Evolutionary conservation across 1,284 basidiomycete species (phyloP).

Genomic region (Cystobasidium slooffiae): DNA sequence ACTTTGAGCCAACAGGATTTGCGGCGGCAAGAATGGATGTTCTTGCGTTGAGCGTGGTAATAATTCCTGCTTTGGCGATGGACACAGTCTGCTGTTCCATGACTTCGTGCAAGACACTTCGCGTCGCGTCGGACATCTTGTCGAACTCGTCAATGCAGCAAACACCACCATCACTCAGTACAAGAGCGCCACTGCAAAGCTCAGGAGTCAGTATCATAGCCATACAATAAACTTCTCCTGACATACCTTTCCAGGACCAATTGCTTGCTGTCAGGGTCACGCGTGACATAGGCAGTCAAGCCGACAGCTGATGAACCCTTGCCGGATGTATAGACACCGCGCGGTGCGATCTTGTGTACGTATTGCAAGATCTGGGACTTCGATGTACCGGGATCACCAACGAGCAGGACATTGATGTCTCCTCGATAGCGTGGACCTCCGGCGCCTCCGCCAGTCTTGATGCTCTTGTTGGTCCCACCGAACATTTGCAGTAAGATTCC

Average conservation of each 20-base stretch:
- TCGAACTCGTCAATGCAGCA: constrained; percentile 99
- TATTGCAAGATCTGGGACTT: constrained; percentile 97
- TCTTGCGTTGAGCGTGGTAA: constrained; percentile 95
- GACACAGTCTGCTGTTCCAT: constrained; percentile 99
- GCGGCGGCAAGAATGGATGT: constrained; percentile 97
- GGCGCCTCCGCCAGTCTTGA: constrained; percentile 87
- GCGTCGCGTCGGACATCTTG: constrained; percentile 97
- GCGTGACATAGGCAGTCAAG: constrained; percentile 95
- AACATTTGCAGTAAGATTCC: constrained; percentile 94
- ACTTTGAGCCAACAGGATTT: constrained; percentile 95
- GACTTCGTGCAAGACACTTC: constrained; percentile 97
- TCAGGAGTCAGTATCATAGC: neutral
- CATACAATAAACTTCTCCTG: neutral
- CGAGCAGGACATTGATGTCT: constrained; percentile 95
- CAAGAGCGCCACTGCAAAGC: constrained; percentile 79
- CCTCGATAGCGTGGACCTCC: constrained; percentile 95
- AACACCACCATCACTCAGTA: constrained; percentile 94
- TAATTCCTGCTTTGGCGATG: constrained; percentile 99
- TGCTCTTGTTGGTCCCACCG: constrained; percentile 95
- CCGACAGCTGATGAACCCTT: constrained; percentile 98
- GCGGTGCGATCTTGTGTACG: constrained; percentile 96
- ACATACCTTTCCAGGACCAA: constrained; percentile 88
- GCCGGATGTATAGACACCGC: constrained; percentile 94
- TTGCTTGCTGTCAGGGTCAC: constrained; percentile 97
- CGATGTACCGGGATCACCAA: constrained; percentile 97